Evolutionary conservation across 257 asterid species (phyloP).

Genomic region (Scutellaria galericulata): DNA sequence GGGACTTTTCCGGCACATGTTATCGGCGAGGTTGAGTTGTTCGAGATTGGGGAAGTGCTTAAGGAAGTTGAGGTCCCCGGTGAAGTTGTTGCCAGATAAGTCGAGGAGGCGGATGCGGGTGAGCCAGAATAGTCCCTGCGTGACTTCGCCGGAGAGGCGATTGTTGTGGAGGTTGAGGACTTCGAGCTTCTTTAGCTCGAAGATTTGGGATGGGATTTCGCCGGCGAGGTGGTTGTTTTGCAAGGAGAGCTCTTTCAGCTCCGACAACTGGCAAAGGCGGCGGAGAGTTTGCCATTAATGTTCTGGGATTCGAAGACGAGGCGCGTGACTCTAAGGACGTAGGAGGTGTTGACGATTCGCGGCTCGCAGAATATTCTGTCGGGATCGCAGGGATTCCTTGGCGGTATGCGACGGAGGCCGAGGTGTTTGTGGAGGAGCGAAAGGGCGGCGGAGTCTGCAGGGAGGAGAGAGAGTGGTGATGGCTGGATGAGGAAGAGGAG

Average conservation of each 20-base stretch:
- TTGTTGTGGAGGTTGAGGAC: conserved; percentile 59
- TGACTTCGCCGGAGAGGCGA: conserved; percentile 63
- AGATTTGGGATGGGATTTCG: conserved; percentile 70
- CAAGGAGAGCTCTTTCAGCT: conserved; percentile 69
- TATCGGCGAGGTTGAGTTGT: conserved; percentile 69
- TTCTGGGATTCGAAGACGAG: conserved; percentile 51
- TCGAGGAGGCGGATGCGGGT: conserved; percentile 62
- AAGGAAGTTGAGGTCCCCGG: conserved; percentile 73
- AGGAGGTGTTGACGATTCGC: conserved; percentile 44
- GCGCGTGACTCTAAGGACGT: conserved; percentile 64
- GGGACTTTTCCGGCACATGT: conserved; percentile 70
- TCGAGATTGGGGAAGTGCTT: conserved; percentile 75
- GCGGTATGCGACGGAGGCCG: conserved; percentile 44
- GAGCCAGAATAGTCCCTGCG: conserved; percentile 57
- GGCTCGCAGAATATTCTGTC: conserved; percentile 67
- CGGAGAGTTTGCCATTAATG: conserved; percentile 61
- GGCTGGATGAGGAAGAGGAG: conserved; percentile 55
- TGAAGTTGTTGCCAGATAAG: conserved; percentile 60
- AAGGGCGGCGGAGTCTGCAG: conserved; percentile 60
- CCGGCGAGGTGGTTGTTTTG: conserved; percentile 49
- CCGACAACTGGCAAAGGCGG: conserved; percentile 68
- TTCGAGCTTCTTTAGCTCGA: conserved; percentile 56
- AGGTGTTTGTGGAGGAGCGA: conserved; percentile 49
- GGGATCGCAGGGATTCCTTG: conserved; percentile 52
- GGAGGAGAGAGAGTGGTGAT: conserved; percentile 44